These are phyloP conservation scores for Scheffersomyces segobiensis DNA, from an alignment of 1,139 yeast species.

Conservation along the genomic window DNA sequence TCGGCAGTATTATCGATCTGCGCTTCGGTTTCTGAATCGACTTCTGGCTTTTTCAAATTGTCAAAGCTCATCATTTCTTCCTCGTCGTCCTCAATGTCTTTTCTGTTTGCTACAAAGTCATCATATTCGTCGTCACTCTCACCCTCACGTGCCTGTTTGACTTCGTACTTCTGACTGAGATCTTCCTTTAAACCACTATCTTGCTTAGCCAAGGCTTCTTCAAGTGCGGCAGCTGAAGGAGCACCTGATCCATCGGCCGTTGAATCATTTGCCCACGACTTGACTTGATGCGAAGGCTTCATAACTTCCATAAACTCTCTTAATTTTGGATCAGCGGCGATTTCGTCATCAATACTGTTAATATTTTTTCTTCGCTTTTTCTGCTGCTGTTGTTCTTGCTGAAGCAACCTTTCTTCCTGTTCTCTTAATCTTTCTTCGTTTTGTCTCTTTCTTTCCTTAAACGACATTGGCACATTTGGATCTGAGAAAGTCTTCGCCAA, in stretches of 20 bases:
- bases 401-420: constrained; percentile 53
- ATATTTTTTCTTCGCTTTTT: constrained; percentile 25
- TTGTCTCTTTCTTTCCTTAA: constrained; percentile 61
- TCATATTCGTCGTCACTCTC: constrained; percentile 72
- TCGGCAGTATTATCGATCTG: constrained; percentile 21
- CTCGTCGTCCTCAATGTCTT: constrained; percentile 30
- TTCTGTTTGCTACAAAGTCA: constrained; percentile 38
- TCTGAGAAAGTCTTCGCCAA: constrained; percentile 85
- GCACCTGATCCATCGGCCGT: constrained; percentile 55
- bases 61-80: constrained; percentile 21
- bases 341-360: constrained; percentile 53
- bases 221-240: constrained; percentile 44
- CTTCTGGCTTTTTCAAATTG: constrained; percentile 16
- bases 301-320: constrained; percentile 81
- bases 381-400: constrained; percentile 45
- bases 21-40: constrained; percentile 17
- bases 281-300: constrained; percentile 66
- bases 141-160: constrained; percentile 36
- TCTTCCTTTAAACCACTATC: constrained; percentile 16
- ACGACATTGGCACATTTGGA: constrained; percentile 74
- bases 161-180: constrained; percentile 17
- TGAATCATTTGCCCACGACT: constrained; percentile 78
- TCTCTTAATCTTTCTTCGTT: constrained; percentile 54
- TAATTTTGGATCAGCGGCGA: constrained; percentile 65
- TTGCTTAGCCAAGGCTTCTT: constrained; percentile 34